Evolutionary conservation across 108 stramenopile species (phyloP), one percentile per base, ranked within the genome.

Genomic region (Cylindrotheca fusiformis): DNA sequence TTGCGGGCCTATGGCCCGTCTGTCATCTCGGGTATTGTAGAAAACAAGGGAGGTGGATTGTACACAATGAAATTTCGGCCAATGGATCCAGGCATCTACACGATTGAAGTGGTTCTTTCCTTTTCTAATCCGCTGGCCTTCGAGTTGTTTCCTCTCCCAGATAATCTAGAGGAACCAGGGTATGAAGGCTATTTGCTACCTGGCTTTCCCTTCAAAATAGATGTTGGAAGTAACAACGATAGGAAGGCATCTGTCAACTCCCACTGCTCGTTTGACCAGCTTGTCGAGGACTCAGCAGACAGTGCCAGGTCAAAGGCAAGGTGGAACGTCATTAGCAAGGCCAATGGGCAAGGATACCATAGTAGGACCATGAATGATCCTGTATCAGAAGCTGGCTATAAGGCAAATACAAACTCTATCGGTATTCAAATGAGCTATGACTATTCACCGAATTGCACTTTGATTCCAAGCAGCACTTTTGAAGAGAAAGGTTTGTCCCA

Each of bases 111-210:
- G 1, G 83, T 90, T 14, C 59, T 90, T 54, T 81, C 82, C 8
- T 83, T 85, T 63, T 88, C 88, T 8, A 67, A 55, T 48, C 72
- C 82, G 5, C 77, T 80, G n/a, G 52, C 75, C 1, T 60, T 82
- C 10, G 55, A 68, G 2, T 48, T 60, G 19, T 83, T 85, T 72
- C 87, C 87, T 33, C 44, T 87, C 20, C 2, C 5, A 18, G 32
- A 59, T 28, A 63, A 58, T 3, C 28, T 53, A 20, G 33, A 51
- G 17, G 80, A 82, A 47, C 80, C 81, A 26, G 62, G 74, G 3
- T 90, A 86, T 64, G 88, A 90, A 75, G 88, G 88, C n/a, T 82
- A 85, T 53, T 50, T 90, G 55, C 58, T 90, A 18, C 68, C 73
- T 20, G 84, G 80, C 24, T 86, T 90, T 77, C 88, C 88, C 28